Percentiles rank a stretch among this genome's conserved stretches.
Conservation (phyloP, 257 asterid species). For the Avicennia marina region DNA sequence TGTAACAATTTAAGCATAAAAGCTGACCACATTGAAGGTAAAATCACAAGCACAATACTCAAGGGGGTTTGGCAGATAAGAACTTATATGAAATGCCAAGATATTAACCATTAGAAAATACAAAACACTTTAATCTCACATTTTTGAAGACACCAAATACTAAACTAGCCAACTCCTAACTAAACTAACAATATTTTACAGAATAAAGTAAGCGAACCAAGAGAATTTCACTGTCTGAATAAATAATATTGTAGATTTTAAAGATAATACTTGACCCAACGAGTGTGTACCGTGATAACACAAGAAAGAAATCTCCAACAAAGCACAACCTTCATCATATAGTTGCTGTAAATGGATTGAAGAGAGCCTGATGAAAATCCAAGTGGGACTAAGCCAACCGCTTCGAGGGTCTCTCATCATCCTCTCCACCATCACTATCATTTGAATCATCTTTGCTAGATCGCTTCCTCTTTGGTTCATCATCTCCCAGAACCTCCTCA, state of each 20-base stretch:
- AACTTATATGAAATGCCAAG: neutral
- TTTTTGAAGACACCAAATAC: constrained; percentile 3
- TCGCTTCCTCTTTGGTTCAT: constrained; percentile 73
- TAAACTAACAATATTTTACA: constrained; percentile 3
- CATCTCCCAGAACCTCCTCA: constrained; percentile 43
- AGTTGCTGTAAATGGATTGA: constrained; percentile 14
- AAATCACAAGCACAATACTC: no score
- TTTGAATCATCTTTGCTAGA: constrained; percentile 51
- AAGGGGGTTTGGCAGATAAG: neutral
- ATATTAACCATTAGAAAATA: neutral
- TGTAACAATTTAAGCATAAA: no score
- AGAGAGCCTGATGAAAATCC: constrained; percentile 1
- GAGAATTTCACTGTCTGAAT: constrained; percentile 5
- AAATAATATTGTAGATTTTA: constrained; percentile 9
- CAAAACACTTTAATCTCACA: constrained; percentile 11
- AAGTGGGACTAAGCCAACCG: constrained; percentile 33
- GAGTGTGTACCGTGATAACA: constrained; percentile 28
- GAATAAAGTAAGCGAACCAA: constrained; percentile 18
- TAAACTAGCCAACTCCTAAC: constrained; percentile 11
- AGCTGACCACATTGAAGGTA: no score
- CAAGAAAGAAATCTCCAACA: constrained; percentile 15
- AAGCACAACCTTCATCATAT: constrained; percentile 9
- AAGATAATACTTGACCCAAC: constrained; percentile 27
- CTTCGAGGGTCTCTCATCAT: constrained; percentile 74
- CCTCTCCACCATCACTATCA: constrained; percentile 63